Evolutionary conservation across 345 rosid genomes (phyloP).

Genomic region (Eucalyptus pauciflora): DNA sequence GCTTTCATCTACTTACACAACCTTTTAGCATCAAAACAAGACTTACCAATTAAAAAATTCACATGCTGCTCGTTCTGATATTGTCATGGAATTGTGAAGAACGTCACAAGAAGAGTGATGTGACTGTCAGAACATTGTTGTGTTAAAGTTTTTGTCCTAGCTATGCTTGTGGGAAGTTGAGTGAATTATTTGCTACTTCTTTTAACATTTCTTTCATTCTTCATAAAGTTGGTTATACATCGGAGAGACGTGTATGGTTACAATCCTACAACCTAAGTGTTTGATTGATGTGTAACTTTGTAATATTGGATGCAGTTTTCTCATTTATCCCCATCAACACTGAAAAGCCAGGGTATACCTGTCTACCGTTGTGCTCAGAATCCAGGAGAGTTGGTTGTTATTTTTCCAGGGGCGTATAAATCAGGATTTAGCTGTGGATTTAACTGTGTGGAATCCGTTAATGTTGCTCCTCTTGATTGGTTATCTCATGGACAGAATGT

Average conservation of each 20-base stretch:
- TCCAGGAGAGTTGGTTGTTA: conserved; percentile 64
- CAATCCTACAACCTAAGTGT: background rate
- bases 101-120: background rate
- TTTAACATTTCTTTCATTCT: background rate
- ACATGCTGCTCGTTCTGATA: background rate
- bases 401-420: conserved; percentile 52
- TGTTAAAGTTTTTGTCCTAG: background rate
- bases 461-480: conserved; percentile 72
- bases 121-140: background rate
- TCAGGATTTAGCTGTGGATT: conserved; percentile 63
- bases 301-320: conserved; percentile 22
- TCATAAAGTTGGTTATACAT: background rate
- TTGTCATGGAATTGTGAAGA: background rate
- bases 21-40: background rate
- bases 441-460: conserved; percentile 51
- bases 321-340: conserved; percentile 18
- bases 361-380: conserved; percentile 48
- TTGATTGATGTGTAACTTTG: background rate
- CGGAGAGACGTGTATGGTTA: background rate
- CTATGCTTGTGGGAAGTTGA: background rate
- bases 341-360: conserved; percentile 50
- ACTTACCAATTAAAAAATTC: background rate
- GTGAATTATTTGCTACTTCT: background rate
- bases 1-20: background rate
- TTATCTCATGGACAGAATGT: conserved; percentile 50